phyloP scores from a whole-genome alignment of 805 yeast species.

The Candida hungchunana region DNA sequence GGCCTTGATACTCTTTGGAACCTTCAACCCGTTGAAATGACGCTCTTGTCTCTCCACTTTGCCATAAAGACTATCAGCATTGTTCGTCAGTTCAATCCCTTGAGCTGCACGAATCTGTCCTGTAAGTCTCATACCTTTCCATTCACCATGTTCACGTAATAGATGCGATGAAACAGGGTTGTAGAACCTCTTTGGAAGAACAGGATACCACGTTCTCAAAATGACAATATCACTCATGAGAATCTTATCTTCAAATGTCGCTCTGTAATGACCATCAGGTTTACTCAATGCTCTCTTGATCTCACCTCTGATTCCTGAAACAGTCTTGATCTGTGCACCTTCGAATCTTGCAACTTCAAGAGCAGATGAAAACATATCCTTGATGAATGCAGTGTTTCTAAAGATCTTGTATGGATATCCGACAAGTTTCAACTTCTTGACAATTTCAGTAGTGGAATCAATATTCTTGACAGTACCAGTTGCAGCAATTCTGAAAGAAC shows the following conservation, averaged over 20 bases:
- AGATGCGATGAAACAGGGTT: slow-evolving; percentile 94
- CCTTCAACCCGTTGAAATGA: slow-evolving; percentile 80
- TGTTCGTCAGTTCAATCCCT: slow-evolving; percentile 58
- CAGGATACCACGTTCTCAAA: slow-evolving; percentile 96
- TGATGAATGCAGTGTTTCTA: slow-evolving; percentile 94
- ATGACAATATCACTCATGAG: slow-evolving; percentile 86
- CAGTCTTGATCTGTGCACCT: slow-evolving; percentile 96
- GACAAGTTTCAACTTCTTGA: slow-evolving; percentile 89
- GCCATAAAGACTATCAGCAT: slow-evolving; percentile 46
- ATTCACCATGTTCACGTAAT: slow-evolving; percentile 68
- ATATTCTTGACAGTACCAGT: slow-evolving; percentile 95
- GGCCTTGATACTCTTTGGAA: slow-evolving; percentile 73
- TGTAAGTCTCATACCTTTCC: slow-evolving; percentile 96
- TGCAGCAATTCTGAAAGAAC: slow-evolving; percentile 91
- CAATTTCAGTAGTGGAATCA: slow-evolving; percentile 84
- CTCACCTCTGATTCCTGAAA: slow-evolving; percentile 96
- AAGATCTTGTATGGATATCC: slow-evolving; percentile 93
- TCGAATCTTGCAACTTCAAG: slow-evolving; percentile 96
- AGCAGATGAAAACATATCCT: slow-evolving; percentile 90
- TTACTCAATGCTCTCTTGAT: slow-evolving; percentile 90
- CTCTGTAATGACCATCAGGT: slow-evolving; percentile 95
- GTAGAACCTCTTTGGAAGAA: slow-evolving; percentile 82
- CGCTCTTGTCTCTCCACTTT: slow-evolving; percentile 84
- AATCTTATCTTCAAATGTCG: slow-evolving; percentile 94
- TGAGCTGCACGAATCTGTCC: slow-evolving; percentile 86